Base-by-base conservation (phyloP, 345 rosid genomes). In the Brassica nigra region DNA sequence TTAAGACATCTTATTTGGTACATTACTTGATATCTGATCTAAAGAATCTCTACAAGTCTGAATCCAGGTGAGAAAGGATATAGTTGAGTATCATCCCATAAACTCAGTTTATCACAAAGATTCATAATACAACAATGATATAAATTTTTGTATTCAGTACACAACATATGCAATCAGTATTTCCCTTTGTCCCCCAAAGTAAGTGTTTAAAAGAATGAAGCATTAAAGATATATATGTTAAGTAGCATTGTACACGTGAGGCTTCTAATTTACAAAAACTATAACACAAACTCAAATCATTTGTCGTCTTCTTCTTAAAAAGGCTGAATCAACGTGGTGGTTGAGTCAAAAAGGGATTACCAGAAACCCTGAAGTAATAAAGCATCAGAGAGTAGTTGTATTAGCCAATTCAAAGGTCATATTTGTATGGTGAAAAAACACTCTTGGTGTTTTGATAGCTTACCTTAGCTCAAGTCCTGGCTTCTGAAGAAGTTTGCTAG, bases 381-480 rank as follows among this genome's bases (percentile, higher is more conserved):
- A 1, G 28, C 16, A 71, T 29, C 71, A 79, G 18, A 11, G 29
- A 31, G 9, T 33, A 49, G 3, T 49, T 49, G 7, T 49, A 47
- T 59, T 49, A 68, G 82, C 44, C 2, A 15, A 54, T 18, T 47
- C 4, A 66, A 66, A 54, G 18, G 5, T 73, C 42, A 44, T 18
- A 57, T 57, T 49, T 49, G 57, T n/a, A 49, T n/a, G 18, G 57
- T 5, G 18, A 49, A 49, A 14, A 49, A n/a, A 1, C 18, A 49
- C 18, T 49, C 57, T n/a, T 49, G 18, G 57, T 47, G 37, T 28
- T 79, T 78, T 23, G 18, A 11, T 75, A 2, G 66, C 80, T 83
- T 84, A 95, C 97, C 88, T 83, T 10, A 91, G 82, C 44, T 82
- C 81, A 69, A 90, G 85, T 27, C 91, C 89, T 3, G 87, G 80